Evolutionary conservation across 257 asterid species (phyloP).

Genomic region (Salvia splendens): DNA sequence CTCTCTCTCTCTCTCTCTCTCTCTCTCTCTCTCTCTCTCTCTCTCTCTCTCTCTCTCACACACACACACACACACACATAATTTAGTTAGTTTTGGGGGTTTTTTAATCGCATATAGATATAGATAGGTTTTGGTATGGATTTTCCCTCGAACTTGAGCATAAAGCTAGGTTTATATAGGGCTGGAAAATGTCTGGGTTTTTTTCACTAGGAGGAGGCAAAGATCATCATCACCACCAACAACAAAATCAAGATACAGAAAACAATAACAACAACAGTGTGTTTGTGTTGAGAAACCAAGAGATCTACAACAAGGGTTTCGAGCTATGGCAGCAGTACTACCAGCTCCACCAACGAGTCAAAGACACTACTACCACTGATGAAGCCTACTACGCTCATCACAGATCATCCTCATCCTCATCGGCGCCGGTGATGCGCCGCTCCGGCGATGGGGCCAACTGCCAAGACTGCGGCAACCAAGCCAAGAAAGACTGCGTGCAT

Average conservation of each 20-base stretch:
- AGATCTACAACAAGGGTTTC: slow-evolving; percentile 85
- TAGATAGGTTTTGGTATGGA: slow-evolving; percentile 45
- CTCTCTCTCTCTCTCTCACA: too few relatives aligned
- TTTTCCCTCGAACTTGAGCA: slow-evolving; percentile 41
- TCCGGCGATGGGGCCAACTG: slow-evolving; percentile 44
- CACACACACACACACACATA: not conserved
- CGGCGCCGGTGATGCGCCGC: slow-evolving; percentile 33
- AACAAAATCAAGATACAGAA: slow-evolving; percentile 35
- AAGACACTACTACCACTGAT: not conserved
- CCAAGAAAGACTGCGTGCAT: slow-evolving; percentile 63
- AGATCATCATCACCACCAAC: slow-evolving; percentile 12
- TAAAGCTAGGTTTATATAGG: slow-evolving; percentile 40
- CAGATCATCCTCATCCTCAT: not conserved
- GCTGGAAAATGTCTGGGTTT: slow-evolving; percentile 60
- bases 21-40: too few relatives aligned
- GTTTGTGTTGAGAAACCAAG: slow-evolving; percentile 57
- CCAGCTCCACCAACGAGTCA: slow-evolving; percentile 44
- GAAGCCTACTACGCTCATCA: not conserved
- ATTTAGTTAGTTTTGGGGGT: too few relatives aligned
- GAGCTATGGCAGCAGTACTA: slow-evolving; percentile 84
- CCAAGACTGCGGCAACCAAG: slow-evolving; percentile 72
- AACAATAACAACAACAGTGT: slow-evolving; percentile 36
- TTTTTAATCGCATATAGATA: too few relatives aligned
- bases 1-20: too few relatives aligned
- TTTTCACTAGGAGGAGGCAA: slow-evolving; percentile 68